Evolutionary conservation across 225 moss, liverwort and hornwort species (phyloP), one percentile per base, ranked within the genome.

Genomic region (Pseudisothecium myosuroides): DNA sequence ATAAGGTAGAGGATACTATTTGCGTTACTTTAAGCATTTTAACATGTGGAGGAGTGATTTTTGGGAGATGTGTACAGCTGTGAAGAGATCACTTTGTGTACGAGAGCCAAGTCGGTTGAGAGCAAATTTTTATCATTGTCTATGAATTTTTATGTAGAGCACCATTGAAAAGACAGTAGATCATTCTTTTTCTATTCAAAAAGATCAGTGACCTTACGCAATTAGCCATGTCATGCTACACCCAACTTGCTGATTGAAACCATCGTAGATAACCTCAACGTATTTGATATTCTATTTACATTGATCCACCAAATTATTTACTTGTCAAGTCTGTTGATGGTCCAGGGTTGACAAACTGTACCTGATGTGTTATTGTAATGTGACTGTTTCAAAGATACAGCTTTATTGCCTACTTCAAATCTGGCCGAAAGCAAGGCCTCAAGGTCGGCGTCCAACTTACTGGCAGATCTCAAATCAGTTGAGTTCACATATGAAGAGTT

Each of bases 401-500:
- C 85, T 77, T 88, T 91, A 32, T 78, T 92, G 77, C 85, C 81
- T 29, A 60, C 87, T 85, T 85, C 79, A 88, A 90, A 36, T 67
- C 18, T 82, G 67, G 86, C 47, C 67, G 90, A 86, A 61, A 89
- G 72, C 37, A 88, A 82, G 87, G 63, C 79, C 50, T 83, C 89
- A 37, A 83, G 89, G 34, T 89, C 92, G 58, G 89, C 86, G 45
- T 94, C 94, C 24, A 91, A 56, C 41, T 73, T 91, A 13, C 87
- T 93, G 87, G 67, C 95, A 76, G 96, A 96, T 64, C 95, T 96
- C 86, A 96, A 93, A 85, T 97, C 98, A 79, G 95, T 98, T 61
- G 96, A 98, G 82, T 98, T 95, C 67, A 94, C 96, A 45, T 98
- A 94, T 75, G 96, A 96, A 90, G 98, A 98, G 93, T 95, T 98